A percentile compares a stretch with the other conserved stretches of the same genome.
Conservation (phyloP, 352 stramenopile genomes). For the Phytophthora sp. region DNA sequence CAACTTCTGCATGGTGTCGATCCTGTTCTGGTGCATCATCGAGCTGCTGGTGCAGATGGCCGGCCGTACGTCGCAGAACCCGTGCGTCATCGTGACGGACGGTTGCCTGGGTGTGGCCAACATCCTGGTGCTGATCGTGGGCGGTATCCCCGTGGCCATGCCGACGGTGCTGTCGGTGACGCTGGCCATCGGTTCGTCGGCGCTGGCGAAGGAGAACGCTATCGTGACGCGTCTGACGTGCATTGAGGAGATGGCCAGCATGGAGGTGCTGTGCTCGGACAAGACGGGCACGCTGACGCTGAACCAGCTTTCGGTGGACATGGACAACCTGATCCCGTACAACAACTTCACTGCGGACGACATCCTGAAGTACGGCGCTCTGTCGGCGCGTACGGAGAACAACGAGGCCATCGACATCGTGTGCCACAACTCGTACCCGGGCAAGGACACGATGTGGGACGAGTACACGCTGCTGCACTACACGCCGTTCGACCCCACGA, state of each 20-base stretch:
- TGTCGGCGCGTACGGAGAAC: slow-evolving; percentile 75
- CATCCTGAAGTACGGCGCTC: slow-evolving; percentile 66
- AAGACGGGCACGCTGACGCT: slow-evolving; percentile 95
- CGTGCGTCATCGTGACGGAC: slow-evolving; percentile 80
- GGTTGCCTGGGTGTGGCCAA: slow-evolving; percentile 66
- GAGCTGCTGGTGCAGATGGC: slow-evolving; percentile 85
- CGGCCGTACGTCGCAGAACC: slow-evolving; percentile 59
- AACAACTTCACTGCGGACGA: slow-evolving; percentile 63
- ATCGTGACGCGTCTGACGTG: slow-evolving; percentile 93
- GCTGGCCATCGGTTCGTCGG: slow-evolving; percentile 88
- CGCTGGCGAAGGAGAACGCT: slow-evolving; percentile 88
- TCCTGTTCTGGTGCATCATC: slow-evolving; percentile 82
- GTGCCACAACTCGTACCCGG: slow-evolving; percentile 80
- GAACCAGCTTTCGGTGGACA: slow-evolving; percentile 96
- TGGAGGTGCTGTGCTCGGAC: slow-evolving; percentile 95
- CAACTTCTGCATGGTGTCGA: slow-evolving; percentile 86
- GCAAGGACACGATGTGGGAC: slow-evolving; percentile 80
- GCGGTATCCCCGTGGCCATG: slow-evolving; percentile 92
- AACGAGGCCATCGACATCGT: slow-evolving; percentile 80
- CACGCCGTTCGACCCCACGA: slow-evolving; percentile 84
- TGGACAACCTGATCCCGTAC: slow-evolving; percentile 84
- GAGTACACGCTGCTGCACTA: slow-evolving; percentile 82
- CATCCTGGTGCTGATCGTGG: slow-evolving; percentile 88
- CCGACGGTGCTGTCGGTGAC: slow-evolving; percentile 92
- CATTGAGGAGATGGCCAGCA: slow-evolving; percentile 93